These are phyloP conservation scores for Nadsonia fulvescens DNA, from an alignment of 805 yeast species.

Conservation along the genomic window DNA sequence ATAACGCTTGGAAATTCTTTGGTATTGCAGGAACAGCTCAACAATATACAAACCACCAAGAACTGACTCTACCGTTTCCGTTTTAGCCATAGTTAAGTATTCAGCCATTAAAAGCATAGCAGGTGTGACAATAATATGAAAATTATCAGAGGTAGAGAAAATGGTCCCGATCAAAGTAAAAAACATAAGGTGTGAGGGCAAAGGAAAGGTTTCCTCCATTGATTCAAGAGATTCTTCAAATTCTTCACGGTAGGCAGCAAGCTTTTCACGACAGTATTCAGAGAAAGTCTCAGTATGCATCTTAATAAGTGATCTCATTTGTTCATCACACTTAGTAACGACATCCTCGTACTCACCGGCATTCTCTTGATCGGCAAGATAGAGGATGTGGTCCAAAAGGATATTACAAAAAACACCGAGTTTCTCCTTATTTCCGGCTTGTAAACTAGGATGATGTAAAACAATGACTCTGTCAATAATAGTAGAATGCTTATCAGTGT, in stretches of 20 bases:
- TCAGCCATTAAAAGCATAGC: conserved; percentile 57
- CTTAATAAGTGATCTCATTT: conserved; percentile 43
- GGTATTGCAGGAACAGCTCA: conserved; percentile 51
- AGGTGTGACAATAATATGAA: conserved; percentile 82
- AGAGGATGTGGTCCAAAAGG: conserved; percentile 42
- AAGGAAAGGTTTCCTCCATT: conserved; percentile 12
- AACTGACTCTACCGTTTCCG: conserved; percentile 23
- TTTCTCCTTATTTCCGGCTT: conserved; percentile 65
- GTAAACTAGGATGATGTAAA: conserved; percentile 56
- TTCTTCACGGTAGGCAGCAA: conserved; percentile 33
- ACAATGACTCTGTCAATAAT: conserved; percentile 36
- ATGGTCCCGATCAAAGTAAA: conserved; percentile 56
- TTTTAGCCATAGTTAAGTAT: conserved; percentile 35
- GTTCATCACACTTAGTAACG: conserved; percentile 15
- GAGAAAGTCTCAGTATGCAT: conserved; percentile 48
- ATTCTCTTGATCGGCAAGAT: conserved; percentile 22
- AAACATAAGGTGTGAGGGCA: conserved; percentile 40
- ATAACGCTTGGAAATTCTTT: conserved; percentile 60
- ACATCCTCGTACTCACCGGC: conserved; percentile 8
- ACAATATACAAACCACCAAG: conserved; percentile 50
- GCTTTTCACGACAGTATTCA: conserved; percentile 37
- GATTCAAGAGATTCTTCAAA: conserved; percentile 34
- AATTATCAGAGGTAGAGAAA: conserved; percentile 90
- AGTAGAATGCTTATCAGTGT: conserved; percentile 13
- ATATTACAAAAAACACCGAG: conserved; percentile 45